Evolutionary conservation across 257 asterid genomes (phyloP), one percentile per base, ranked within the genome.

Genomic region (Ophiorrhiza pumila): DNA sequence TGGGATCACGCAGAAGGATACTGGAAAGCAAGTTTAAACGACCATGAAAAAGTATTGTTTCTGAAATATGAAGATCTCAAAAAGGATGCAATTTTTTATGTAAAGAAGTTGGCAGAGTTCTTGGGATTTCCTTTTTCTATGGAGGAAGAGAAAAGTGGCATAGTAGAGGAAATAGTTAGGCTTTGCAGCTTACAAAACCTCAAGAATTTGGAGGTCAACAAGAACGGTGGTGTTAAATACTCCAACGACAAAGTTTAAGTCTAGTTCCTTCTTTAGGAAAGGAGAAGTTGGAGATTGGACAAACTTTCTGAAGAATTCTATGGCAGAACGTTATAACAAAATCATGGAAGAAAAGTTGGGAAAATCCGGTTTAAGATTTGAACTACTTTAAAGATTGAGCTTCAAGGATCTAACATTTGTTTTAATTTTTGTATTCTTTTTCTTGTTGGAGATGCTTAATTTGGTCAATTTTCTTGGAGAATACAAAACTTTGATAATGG

Each of bases 61-160:
- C 32, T 69, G 49, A 69, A 49, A 23, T 69, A 69, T 23, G 73
- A 69, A 10, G 73, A 69, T 7, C 31, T 68, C 25, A 68, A 46
- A 23, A n/a, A 43, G 52, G 53, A 32, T 23, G 27, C 13, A 3
- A 31, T 17, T 15, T 15, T 32, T 31, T 25, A 34, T 25, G 27
- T 53, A 27, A 69, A 69, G 63, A 69, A 49, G 60, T 7, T 69
- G 41, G 73, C 63, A 47, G 47, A 23, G 34, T 69, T 69, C 15
- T 27, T 50, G 43, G 73, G 73, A 41, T 50, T 29, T 32, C 63
- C 62, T 4, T 69, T 69, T 69, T 49, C 73, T 25, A 4, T 42
- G 8, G 45, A 52, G 5, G 73, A 69, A 49, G 50, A 69, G 62
- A 35, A 42, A 23, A 10, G 32, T 0, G 73, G 73, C 1, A 23